Percentiles rank a stretch among this genome's conserved stretches.
Evolutionary conservation across 352 stramenopile species (phyloP).

Genomic region (Globisporangium parvum): DNA sequence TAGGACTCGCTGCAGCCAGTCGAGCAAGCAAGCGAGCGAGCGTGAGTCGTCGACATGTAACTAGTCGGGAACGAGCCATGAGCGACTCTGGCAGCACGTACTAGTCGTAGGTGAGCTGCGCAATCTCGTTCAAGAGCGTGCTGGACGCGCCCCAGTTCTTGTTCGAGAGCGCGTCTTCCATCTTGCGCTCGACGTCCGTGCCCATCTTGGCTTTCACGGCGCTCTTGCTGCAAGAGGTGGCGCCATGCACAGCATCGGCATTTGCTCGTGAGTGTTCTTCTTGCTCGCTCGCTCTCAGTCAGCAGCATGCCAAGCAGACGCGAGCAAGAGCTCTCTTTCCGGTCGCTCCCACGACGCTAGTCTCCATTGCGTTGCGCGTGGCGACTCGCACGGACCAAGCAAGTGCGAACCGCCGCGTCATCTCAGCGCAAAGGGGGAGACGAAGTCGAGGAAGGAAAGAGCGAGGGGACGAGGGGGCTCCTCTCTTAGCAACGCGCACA

Average conservation of each 20-base stretch:
- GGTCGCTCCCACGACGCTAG: too few relatives aligned
- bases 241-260: background rate
- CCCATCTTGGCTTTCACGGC: constrained; percentile 83
- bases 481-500: background rate
- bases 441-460: background rate
- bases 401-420: too few relatives aligned
- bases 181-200: constrained; percentile 84
- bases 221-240: constrained; percentile 49
- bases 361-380: too few relatives aligned
- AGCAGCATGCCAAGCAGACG: too few relatives aligned
- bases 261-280: background rate
- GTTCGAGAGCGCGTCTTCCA: constrained; percentile 96
- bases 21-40: background rate
- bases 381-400: too few relatives aligned
- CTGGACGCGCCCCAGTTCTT: constrained; percentile 99
- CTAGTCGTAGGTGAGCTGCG: constrained; percentile 96
- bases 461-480: too few relatives aligned
- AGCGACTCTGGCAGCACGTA: constrained; percentile 18
- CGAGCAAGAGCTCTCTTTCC: too few relatives aligned
- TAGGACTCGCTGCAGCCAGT: constrained; percentile 68
- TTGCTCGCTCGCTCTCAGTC: too few relatives aligned
- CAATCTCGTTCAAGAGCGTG: constrained; percentile 97
- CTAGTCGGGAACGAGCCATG: background rate
- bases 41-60: background rate
- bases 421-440: too few relatives aligned